Evolutionary conservation across 345 rosid species (phyloP).

Genomic region (Euclidium syriacum): DNA sequence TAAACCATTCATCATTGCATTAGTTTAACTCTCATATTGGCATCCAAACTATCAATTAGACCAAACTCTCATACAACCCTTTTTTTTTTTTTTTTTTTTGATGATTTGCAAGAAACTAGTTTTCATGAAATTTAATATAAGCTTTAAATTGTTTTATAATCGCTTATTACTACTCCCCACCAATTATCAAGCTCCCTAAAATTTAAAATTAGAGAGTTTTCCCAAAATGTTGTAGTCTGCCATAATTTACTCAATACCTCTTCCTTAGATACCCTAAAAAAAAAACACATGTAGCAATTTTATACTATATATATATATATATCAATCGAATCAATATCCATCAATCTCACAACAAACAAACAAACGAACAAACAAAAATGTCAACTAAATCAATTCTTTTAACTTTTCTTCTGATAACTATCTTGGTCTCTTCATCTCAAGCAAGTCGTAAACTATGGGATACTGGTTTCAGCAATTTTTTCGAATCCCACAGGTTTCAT

Average conservation of each 20-base stretch:
- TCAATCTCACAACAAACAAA: conserved; percentile 13
- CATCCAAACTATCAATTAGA: no score
- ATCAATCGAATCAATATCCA: not conserved
- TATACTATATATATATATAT: not conserved
- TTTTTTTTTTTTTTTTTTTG: no score
- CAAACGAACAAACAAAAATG: conserved; percentile 13
- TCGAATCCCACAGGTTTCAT: not conserved
- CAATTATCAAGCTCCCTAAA: not conserved
- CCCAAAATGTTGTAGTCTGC: conserved; percentile 10
- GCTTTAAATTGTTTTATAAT: not conserved
- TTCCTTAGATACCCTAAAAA: not conserved
- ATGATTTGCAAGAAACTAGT: not conserved
- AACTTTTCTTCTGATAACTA: not conserved
- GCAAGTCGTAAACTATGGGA: conserved; percentile 25
- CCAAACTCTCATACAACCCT: no score
- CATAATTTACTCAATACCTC: conserved; percentile 14
- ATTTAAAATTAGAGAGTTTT: conserved; percentile 10
- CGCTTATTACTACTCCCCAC: not conserved
- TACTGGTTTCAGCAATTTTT: not conserved
- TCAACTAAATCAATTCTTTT: not conserved
- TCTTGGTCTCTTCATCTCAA: conserved; percentile 15
- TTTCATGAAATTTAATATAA: no score
- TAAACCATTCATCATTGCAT: no score
- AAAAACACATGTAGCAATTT: not conserved
- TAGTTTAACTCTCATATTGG: no score